Evolutionary conservation across 208 protist species (phyloP), one percentile per base, ranked within the genome.

Genomic region (Trypanosoma boissoni): DNA sequence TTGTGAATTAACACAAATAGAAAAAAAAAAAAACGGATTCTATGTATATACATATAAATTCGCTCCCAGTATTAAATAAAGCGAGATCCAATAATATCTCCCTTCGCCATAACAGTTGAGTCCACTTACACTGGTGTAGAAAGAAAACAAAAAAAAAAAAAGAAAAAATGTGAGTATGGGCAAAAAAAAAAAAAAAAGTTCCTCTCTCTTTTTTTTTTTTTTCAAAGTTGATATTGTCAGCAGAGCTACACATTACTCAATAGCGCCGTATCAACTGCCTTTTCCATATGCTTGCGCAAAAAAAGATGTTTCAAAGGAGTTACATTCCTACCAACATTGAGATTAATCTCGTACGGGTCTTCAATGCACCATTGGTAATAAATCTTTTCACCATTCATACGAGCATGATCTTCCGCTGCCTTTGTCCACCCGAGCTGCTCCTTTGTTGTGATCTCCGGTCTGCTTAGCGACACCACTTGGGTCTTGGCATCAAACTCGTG

Each of bases 351-450:
- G 56, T 88, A 96, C 10, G 90, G 90, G 63, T 96, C 90, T 68
- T 96, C 90, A 51, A 96, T 93, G 70, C 90, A 96, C 74, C 83
- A 88, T 24, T 83, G 84, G 48, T 91, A 96, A 66, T 86, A 61
- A 14, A 82, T 49, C 54, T 91, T 91, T 64, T 92, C 88, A 1
- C 78, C 81, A 10, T 76, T 74, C 39, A 88, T 87, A 32, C 83
- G 76, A 4, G 68, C 76, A 72, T 76, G 64, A 53, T 96, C 86
- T 59, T 92, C 86, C n/a, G 72, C 80, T 39, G 75, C 51, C 55
- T 74, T 79, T 24, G 84, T 92, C 87, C 90, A 96, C n/a, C 70
- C 63, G 26, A 96, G 61, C 60, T 73, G 54, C 37, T 81, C 70
- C 58, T 78, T 80, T 29, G 74, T 82, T 42, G 80, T 89, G 37